These are phyloP conservation scores for Fusarium tupiense DNA, from an alignment of 2,329 filamentous ascomycete species.

Conservation along the genomic window DNA sequence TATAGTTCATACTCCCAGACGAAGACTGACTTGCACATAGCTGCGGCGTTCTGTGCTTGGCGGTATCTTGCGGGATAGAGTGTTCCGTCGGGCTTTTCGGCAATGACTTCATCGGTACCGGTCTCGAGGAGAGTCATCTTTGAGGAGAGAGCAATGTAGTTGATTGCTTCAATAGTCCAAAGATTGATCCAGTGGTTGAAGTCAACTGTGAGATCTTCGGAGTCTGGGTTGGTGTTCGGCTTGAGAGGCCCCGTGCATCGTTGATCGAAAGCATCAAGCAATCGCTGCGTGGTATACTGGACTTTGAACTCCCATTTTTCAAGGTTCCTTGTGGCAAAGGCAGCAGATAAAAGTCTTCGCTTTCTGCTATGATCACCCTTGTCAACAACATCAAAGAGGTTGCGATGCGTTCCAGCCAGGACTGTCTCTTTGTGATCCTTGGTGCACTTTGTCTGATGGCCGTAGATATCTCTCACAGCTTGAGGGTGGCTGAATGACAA, in stretches of 20 bases:
- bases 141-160: conserved; percentile 63
- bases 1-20: conserved; percentile 64
- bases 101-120: conserved; percentile 56
- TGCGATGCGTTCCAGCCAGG: conserved; percentile 58
- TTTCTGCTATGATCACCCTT: conserved; percentile 62
- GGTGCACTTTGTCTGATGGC: conserved; percentile 58
- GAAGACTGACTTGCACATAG: conserved; percentile 59
- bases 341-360: conserved; percentile 59
- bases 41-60: conserved; percentile 60
- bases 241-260: conserved; percentile 52
- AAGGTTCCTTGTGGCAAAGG: conserved; percentile 63
- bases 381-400: conserved; percentile 63
- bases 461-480: conserved; percentile 50
- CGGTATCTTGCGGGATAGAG: conserved; percentile 58
- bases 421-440: conserved; percentile 60
- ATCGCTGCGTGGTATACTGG: conserved; percentile 60
- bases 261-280: conserved; percentile 56
- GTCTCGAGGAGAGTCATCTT: conserved; percentile 61
- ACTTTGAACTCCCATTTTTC: conserved; percentile 66
- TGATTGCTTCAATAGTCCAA: conserved; percentile 66
- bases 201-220: conserved; percentile 58
- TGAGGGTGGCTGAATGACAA: conserved; percentile 37
- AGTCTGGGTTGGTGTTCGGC: conserved; percentile 33
- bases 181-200: conserved; percentile 62
- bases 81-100: conserved; percentile 56